Percentiles rank a stretch among this genome's conserved stretches.
Evolutionary conservation across 805 yeast species (phyloP).

Genomic region (Clavispora fructus): DNA sequence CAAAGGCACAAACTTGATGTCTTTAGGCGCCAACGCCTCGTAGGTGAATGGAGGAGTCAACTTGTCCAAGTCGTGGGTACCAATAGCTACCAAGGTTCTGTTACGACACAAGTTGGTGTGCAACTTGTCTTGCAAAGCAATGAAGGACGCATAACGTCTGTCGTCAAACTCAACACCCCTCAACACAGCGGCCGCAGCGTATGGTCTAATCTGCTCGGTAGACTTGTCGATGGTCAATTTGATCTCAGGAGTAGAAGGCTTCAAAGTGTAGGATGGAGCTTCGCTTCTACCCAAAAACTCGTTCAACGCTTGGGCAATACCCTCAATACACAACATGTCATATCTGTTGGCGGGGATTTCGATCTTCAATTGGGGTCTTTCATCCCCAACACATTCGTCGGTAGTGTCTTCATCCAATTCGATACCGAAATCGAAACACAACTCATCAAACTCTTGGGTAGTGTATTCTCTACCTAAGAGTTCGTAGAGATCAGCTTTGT

Average conservation of each 20-base stretch:
- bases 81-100: conserved; percentile 96
- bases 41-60: conserved; percentile 80
- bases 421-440: conserved; percentile 95
- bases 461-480: conserved; percentile 59
- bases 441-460: conserved; percentile 90
- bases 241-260: conserved; percentile 55
- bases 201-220: conserved; percentile 76
- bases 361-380: conserved; percentile 94
- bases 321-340: conserved; percentile 97
- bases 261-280: conserved; percentile 63
- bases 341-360: conserved; percentile 98
- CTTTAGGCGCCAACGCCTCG: conserved; percentile 76
- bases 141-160: conserved; percentile 88
- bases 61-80: conserved; percentile 91
- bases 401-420: conserved; percentile 98
- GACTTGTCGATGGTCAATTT: conserved; percentile 71
- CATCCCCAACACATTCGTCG: conserved; percentile 63
- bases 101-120: conserved; percentile 95
- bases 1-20: conserved; percentile 68
- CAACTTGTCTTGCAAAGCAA: conserved; percentile 91
- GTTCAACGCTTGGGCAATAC: conserved; percentile 91
- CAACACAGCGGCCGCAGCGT: conserved; percentile 90
- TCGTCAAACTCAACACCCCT: conserved; percentile 78
- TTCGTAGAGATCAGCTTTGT: conserved; percentile 84
- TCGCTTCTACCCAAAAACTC: conserved; percentile 71